Conservation (phyloP, 1,284 basidiomycete species). For the Sporisorium sorghi region DNA sequence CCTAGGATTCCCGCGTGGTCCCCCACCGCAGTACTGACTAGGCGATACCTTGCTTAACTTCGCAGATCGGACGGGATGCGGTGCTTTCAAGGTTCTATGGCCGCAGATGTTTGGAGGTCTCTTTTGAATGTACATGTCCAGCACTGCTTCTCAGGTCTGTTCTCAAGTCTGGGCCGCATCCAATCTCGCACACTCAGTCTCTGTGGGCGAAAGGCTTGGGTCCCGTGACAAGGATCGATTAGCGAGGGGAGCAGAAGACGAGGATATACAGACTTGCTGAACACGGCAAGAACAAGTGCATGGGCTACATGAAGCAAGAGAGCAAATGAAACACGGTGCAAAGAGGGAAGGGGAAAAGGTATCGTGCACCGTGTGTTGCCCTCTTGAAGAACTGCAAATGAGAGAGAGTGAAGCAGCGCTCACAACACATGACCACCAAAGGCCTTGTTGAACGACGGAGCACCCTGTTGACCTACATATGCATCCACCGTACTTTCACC, state of each 20-base stretch:
- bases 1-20: constrained; percentile 84
- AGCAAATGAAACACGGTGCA: not conserved
- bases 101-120: constrained; percentile 79
- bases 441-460: constrained; percentile 12
- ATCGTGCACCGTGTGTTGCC: not conserved
- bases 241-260: not conserved
- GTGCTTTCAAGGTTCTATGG: constrained; percentile 83
- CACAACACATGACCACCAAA: constrained; percentile 48
- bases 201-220: not conserved
- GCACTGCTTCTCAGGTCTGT: too few species aligned
- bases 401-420: not conserved
- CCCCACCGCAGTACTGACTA: constrained; percentile 86
- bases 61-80: constrained; percentile 84
- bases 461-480: not conserved
- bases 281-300: not conserved
- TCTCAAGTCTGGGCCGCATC: too few species aligned
- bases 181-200: not conserved
- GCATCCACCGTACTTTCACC: not conserved
- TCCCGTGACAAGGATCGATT: not conserved
- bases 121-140: too few species aligned
- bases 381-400: not conserved
- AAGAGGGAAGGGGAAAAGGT: not conserved
- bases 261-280: not conserved
- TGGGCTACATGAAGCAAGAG: not conserved
- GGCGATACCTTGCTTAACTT: constrained; percentile 82